Evolutionary conservation across 208 protist species (phyloP), one percentile per base, ranked within the genome.

Genomic region (Novymonas esmeraldas): DNA sequence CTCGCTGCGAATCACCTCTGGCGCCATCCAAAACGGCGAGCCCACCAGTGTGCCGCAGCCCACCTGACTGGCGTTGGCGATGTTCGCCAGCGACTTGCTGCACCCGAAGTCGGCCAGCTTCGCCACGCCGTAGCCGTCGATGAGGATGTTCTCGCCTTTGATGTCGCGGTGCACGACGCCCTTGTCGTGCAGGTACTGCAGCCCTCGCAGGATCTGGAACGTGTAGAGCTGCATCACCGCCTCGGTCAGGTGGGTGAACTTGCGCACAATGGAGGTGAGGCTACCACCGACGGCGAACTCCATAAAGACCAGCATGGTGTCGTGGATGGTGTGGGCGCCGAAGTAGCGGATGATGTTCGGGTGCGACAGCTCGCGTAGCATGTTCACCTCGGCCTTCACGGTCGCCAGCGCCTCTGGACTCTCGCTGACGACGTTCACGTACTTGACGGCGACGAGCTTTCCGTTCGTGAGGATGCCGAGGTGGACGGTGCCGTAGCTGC

Each of bases 21-120:
- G 92, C 10, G 92, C 89, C 87, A 96, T 96, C 82, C 86, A 95
- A 55, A 86, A 93, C 6, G 88, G 88, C 7, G 92, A 94, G 11
- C 92, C 92, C 6, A 87, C 79, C 45, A 91, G 73, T 13, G 85
- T 89, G 24, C 82, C 88, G 51, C 84, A 91, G 41, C 86, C 85
- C 7, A 75, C 77, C 49, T 89, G 70, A 41, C 78, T 85, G 26
- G 57, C 65, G 34, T 86, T 86, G 1, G 72, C 73, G 38, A 88
- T 79, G 58, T 89, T 82, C 18, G 82, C 87, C 33, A 92, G 65
- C 13, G 76, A 70, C 58, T 92, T 93, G 68, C 79, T 87, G 74
- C 87, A 94, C 13, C 93, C 93, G 69, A 97, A 97, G 70, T 97
- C 93, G 10, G 90, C 93, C 24, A 97, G 79, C 73, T 97, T 97